Evolutionary conservation across 805 yeast species (phyloP), one percentile per base, ranked within the genome.

Genomic region (Wickerhamomyces subpelliculosus): DNA sequence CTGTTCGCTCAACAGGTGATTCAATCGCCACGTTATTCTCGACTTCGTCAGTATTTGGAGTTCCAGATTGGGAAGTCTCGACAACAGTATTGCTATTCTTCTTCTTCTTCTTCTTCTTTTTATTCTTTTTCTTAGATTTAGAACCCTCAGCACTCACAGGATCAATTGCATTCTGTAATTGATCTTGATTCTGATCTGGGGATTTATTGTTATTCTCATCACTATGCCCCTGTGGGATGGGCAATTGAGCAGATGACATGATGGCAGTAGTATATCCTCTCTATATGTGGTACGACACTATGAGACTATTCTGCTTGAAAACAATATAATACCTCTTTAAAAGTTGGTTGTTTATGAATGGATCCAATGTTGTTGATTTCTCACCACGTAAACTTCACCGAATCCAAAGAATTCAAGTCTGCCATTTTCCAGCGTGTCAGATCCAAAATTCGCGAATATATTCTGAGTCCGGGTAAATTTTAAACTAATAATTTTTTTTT

Each of bases 21-120:
- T 25, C 27, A 10, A 25, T 16, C 5, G 6, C 23, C 6, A 7
- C 34, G 4, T 14, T 20, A 7, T 22, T 27, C 9, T 33, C 29
- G 17, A 9, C 36, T 13, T 26, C 30, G 5, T 32, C 35, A 16
- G 13, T 13, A 27, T 16, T n/a, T 27, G 18, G 29, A 27, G 19
- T 27, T 27, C 8, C 19, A 10, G 10, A 4, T 8, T 27, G 29
- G 7, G 20, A 21, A 20, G 10, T 20, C 10, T 11, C 16, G 13
- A 21, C 20, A 10, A 20, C 34, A 24, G 20, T 21, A 2, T 20
- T 23, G 8, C 10, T 14, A 10, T 31, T 31, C 29, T 36, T 36
- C 38, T 36, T 36, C 38, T 35, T 35, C 34, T 35, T 35, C 34
- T 35, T 35, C 33, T 36, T 36, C 34, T 36, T 36, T 26, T 36